phyloP scores from a whole-genome alignment of 208 protist genomes.

The Leishmania guyanensis region DNA sequence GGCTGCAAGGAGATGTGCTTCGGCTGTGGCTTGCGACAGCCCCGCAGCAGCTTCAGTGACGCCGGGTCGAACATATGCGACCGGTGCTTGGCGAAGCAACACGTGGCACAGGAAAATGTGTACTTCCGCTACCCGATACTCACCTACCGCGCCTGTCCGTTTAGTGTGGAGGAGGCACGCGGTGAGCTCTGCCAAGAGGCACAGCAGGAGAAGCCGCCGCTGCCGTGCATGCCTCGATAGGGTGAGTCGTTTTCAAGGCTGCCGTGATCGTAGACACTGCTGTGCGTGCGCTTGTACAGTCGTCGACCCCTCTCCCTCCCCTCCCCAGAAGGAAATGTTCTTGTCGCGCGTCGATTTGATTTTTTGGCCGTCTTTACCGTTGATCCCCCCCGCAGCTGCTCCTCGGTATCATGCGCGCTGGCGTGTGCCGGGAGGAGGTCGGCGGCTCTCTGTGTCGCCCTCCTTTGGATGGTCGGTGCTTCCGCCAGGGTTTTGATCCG shows the following conservation, averaged over 20 bases:
- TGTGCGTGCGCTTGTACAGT: neutral
- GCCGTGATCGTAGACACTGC: too few relatives aligned
- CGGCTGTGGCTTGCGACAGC: conserved; percentile 63
- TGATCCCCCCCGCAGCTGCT: neutral
- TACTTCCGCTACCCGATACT: conserved; percentile 90
- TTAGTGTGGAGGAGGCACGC: conserved; percentile 78
- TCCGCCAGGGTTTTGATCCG: too few relatives aligned
- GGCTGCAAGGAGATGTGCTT: conserved; percentile 80
- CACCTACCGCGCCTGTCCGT: conserved; percentile 85
- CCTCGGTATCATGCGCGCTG: neutral
- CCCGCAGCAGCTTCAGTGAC: conserved; percentile 52
- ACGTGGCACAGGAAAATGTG: conserved; percentile 82
- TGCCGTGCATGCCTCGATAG: neutral
- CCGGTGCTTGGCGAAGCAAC: conserved; percentile 69
- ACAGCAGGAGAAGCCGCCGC: conserved; percentile 13
- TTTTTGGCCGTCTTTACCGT: neutral
- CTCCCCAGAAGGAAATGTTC: neutral
- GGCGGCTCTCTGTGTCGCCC: neutral
- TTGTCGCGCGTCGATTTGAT: neutral
- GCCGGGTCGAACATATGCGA: conserved; percentile 54
- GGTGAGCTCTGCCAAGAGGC: conserved; percentile 60
- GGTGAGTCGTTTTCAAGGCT: neutral
- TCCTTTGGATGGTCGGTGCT: neutral
- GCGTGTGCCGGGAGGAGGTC: neutral
- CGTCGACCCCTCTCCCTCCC: too few relatives aligned